Base-by-base conservation (phyloP, 2,329 filamentous ascomycete genomes). In the Pestalotiopsis sp. region DNA sequence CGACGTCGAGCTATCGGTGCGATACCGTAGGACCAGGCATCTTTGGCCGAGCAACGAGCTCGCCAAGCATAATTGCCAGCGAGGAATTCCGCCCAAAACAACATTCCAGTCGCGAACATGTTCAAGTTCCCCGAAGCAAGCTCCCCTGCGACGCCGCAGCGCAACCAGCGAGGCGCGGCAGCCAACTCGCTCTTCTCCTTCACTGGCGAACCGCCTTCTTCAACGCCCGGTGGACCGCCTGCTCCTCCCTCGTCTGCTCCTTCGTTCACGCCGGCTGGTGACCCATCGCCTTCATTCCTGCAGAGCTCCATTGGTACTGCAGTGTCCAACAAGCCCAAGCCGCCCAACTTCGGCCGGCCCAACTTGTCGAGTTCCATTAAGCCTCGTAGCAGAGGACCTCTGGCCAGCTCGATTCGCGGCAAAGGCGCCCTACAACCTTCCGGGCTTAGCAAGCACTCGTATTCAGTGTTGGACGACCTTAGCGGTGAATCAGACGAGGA, bases 221-320 rank as follows among this genome's bases (percentile, higher is more conserved):
- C 85, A 2, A 88, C 87, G 2, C 86, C 87, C 4, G 83, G 83
- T 20, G 86, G 83, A 0, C 83, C 83, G 36, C 85, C 86, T 11
- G 84, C 76, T 60, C 72, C 83, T 0, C 66, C 66, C 20, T 86
- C 87, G 36, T 85, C 86, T 7, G 82, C 82, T 9, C 83, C 83
- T 4, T 87, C 86, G 58, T 88, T 88, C 77, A 88, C 87, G 1
- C 86, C 87, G 1, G 81, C 82, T 17, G 88, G 88, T 68, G 86
- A 86, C 17, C 87, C 87, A 0, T 86, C 87, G 25, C 85, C 82
- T 38, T 85, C 85, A 13, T 88, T 82, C 73, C 77, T 89, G 49
- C 84, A 86, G 68, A 88, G 86, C 77, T 88, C 87, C 49, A 82
- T 88, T 79, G 82, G 81, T 62, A 82, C 79, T 58, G 79, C 78